Evolutionary conservation across 805 yeast species (phyloP), one percentile per base, ranked within the genome.

Genomic region (Candida ovalis): DNA sequence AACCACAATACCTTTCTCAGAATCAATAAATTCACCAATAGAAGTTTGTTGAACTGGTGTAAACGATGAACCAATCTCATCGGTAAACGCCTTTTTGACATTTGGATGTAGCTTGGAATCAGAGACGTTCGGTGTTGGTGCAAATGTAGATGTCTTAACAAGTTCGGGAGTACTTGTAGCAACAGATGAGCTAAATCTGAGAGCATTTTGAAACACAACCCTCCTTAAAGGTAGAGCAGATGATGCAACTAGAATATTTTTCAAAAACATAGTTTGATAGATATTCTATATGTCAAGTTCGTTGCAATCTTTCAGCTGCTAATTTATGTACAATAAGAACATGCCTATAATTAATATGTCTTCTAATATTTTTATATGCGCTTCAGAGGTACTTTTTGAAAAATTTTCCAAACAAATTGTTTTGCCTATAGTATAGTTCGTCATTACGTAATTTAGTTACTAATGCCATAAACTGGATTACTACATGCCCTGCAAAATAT

Each of bases 11-110:
- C 92, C 91, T 28, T 71, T 68, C 17, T 73, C 64, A n/a, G 75
- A 70, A 36, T 72, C 70, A 15, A 70, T 59, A 36, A 86, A 67
- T 21, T 87, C 85, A 42, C 74, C 70, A 40, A 86, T 74, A 12
- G 90, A 72, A 54, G 75, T 71, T 48, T 78, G 76, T 63, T 87
- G 95, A 25, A 86, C 92, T 3, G 82, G 78, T 1, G 94, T 86
- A 55, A 87, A 72, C 12, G 73, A 70, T 6, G 64, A 64, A 2
- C 80, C 77, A 50, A 78, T 69, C 17, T 64, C 60, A 4, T 59
- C 57, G 19, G 77, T 59, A 45, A 68, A 69, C 2, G 64, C 61
- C 2, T 44, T 40, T 46, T 62, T 62, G 24, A 69, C 50, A 13
- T 52, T 47, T 3, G 54, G 50, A 46, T 65, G 58, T 25, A 67